Conservation (phyloP, 2,329 filamentous ascomycete genomes). For the Chlorencoelia australis region DNA sequence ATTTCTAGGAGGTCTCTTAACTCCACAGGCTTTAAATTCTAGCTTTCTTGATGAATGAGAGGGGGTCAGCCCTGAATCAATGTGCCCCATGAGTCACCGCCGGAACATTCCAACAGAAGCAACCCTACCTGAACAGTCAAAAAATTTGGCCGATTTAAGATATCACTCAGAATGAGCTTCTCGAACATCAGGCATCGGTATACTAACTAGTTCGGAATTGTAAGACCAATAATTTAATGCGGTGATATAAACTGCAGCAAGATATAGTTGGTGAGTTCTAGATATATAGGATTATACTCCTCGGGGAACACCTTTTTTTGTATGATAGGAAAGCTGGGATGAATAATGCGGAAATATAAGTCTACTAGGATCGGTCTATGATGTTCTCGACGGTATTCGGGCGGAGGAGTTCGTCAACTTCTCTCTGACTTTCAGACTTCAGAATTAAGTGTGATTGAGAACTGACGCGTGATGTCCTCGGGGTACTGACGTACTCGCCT, state of each 20-base stretch:
- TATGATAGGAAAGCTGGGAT: constrained; percentile 39
- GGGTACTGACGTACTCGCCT: constrained; percentile 63
- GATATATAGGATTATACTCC: constrained; percentile 46
- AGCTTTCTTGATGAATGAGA: constrained; percentile 42
- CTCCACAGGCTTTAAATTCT: constrained; percentile 39
- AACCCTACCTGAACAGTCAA: constrained; percentile 45
- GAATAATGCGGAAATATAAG: constrained; percentile 33
- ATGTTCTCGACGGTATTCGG: constrained; percentile 22
- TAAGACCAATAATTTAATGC: constrained; percentile 53
- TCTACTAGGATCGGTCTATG: constrained; percentile 20
- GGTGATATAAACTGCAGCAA: constrained; percentile 51
- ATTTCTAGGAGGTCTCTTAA: constrained; percentile 35
- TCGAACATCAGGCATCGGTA: constrained; percentile 36
- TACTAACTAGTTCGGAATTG: constrained; percentile 41
- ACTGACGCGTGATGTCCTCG: constrained; percentile 61
- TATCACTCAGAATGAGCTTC: constrained; percentile 34
- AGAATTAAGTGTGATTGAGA: constrained; percentile 69
- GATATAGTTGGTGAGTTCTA: constrained; percentile 45
- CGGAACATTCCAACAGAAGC: constrained; percentile 36
- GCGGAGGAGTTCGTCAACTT: constrained; percentile 28
- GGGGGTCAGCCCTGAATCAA: constrained; percentile 49
- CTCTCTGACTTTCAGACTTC: constrained; percentile 59
- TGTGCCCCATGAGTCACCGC: constrained; percentile 32
- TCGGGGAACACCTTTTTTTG: constrained; percentile 53
- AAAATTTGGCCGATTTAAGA: constrained; percentile 41